Percentiles rank a stretch among this genome's conserved stretches.
Evolutionary conservation across 768 basidiomycete genomes (phyloP).

Genomic region (Cystobasidium onofrii): DNA sequence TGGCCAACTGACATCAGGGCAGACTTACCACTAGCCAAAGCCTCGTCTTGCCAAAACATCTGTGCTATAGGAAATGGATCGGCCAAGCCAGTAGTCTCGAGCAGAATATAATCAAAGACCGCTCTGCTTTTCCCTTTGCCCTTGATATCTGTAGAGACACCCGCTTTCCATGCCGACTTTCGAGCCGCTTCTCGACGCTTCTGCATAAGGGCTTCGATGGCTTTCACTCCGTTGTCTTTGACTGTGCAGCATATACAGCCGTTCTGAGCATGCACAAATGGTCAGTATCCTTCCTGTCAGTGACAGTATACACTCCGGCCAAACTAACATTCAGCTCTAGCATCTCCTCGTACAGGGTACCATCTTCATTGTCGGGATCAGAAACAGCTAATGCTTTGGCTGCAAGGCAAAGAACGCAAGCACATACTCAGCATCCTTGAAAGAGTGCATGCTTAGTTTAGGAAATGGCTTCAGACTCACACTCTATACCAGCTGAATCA

Average conservation of each 20-base stretch:
- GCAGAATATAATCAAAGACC: constrained; percentile 83
- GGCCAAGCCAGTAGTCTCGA: constrained; percentile 65
- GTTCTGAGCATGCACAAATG: constrained; percentile 45
- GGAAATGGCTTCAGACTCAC: constrained; percentile 47
- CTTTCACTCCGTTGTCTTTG: constrained; percentile 83
- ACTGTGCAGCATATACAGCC: constrained; percentile 98
- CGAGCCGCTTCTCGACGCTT: constrained; percentile 12
- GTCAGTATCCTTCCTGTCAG: not conserved
- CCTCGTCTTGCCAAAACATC: constrained; percentile 50
- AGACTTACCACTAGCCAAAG: constrained; percentile 44
- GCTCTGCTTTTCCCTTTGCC: constrained; percentile 56
- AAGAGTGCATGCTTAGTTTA: not conserved
- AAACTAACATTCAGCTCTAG: constrained; percentile 57
- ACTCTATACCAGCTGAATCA: constrained; percentile 92
- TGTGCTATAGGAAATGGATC: constrained; percentile 41
- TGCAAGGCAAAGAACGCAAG: constrained; percentile 43
- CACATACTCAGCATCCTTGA: not conserved
- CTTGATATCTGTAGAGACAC: constrained; percentile 55
- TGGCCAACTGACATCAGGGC: not conserved
- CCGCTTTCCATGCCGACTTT: not conserved
- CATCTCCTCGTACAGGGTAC: constrained; percentile 67
- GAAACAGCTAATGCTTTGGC: constrained; percentile 80
- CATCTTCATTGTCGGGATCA: constrained; percentile 46
- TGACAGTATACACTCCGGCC: not conserved
- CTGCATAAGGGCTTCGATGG: constrained; percentile 58